These are phyloP conservation scores for Betula pendula DNA, from an alignment of 306 rosid genomes.

Conservation along the genomic window DNA sequence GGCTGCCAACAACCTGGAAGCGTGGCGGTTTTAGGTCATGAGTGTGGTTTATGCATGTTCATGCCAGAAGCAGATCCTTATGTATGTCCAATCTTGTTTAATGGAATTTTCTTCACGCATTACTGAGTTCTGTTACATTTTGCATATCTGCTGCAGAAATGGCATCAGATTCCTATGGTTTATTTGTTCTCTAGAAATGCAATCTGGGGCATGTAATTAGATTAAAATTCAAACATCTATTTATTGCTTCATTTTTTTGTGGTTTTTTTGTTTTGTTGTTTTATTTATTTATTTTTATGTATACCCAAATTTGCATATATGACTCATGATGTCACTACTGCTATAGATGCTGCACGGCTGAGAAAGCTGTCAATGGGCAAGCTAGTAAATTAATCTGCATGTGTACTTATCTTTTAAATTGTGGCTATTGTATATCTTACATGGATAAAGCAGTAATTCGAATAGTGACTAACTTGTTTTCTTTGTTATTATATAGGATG, in stretches of 20 bases:
- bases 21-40: slow-evolving; percentile 78
- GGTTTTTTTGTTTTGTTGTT: no score
- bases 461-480: background rate
- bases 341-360: background rate
- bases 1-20: slow-evolving; percentile 99
- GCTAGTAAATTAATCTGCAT: background rate
- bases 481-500: slow-evolving; percentile 54
- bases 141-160: slow-evolving; percentile 5
- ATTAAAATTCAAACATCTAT: background rate
- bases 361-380: background rate
- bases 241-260: background rate
- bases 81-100: slow-evolving; percentile 52
- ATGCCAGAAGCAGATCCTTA: slow-evolving; percentile 79
- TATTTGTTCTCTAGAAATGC: slow-evolving; percentile 4
- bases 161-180: background rate
- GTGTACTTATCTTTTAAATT: background rate
- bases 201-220: background rate
- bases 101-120: slow-evolving; percentile 17
- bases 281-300: background rate
- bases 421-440: background rate
- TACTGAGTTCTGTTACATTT: slow-evolving; percentile 17
- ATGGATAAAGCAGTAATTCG: background rate
- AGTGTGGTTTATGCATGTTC: slow-evolving; percentile 89
- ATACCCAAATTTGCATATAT: background rate
- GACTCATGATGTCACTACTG: background rate